Conservation (phyloP, 2,329 filamentous ascomycete species). For the Colletotrichum eleusines region DNA sequence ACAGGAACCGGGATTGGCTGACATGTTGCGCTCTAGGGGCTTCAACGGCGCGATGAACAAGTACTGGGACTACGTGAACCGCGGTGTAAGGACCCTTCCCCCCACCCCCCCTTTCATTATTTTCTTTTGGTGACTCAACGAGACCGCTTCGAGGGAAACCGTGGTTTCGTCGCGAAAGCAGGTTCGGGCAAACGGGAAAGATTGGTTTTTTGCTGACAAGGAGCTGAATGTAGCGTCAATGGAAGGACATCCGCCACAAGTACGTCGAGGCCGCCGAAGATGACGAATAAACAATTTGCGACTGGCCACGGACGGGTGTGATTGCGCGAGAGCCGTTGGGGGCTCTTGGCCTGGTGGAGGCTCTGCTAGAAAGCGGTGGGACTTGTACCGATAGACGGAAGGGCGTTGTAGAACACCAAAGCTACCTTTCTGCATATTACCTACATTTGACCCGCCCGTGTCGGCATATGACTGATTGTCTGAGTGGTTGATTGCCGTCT, state of each 20-base stretch:
- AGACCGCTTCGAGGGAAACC: not conserved
- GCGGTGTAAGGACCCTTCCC: constrained; percentile 76
- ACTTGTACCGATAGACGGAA: constrained; percentile 43
- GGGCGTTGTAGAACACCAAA: constrained; percentile 42
- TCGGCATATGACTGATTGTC: not conserved
- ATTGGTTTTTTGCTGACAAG: constrained; percentile 48
- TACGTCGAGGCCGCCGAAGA: constrained; percentile 80
- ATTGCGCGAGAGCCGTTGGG: constrained; percentile 6
- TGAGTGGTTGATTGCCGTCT: not conserved
- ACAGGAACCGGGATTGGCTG: constrained; percentile 10
- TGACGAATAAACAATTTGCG: constrained; percentile 61
- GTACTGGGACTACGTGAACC: constrained; percentile 92
- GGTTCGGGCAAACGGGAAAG: not conserved
- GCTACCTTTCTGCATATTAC: constrained; percentile 42
- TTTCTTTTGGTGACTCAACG: not conserved
- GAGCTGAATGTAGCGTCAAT: constrained; percentile 81
- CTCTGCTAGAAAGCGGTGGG: constrained; percentile 14
- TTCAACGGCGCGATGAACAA: constrained; percentile 87
- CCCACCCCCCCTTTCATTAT: too few relatives aligned
- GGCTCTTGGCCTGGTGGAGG: constrained; percentile 17
- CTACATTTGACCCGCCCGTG: not conserved
- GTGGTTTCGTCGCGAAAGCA: not conserved
- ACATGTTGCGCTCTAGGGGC: constrained; percentile 64
- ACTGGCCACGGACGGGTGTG: constrained; percentile 5
- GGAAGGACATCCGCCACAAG: constrained; percentile 97